These are phyloP conservation scores for Acer yangbiense DNA, from an alignment of 345 rosid species.

Conservation along the genomic window DNA sequence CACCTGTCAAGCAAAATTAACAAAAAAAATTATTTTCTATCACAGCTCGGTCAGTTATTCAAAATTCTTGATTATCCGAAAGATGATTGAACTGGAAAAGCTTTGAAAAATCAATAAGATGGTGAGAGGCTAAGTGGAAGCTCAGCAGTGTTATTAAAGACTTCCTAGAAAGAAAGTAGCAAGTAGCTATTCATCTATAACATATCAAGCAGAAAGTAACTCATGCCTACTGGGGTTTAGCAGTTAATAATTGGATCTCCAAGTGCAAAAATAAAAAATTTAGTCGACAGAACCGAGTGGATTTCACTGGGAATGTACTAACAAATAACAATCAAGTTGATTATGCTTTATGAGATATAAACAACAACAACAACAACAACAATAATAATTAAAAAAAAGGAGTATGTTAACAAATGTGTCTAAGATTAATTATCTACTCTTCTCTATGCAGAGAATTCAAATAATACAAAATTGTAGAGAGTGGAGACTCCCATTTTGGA, in stretches of 20 bases:
- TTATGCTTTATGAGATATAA: too few species aligned
- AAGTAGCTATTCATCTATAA: background rate
- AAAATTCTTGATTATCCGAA: background rate
- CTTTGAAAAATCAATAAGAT: background rate
- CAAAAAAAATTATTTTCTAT: background rate
- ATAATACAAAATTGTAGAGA: too few species aligned
- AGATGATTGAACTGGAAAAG: background rate
- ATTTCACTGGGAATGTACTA: background rate
- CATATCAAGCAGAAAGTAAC: background rate
- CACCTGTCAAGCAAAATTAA: slow-evolving; percentile 42
- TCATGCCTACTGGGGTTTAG: background rate
- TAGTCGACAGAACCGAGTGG: background rate
- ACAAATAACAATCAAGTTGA: background rate
- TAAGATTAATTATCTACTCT: too few species aligned
- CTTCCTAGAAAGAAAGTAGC: background rate
- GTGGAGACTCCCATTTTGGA: too few species aligned
- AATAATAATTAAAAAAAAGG: too few species aligned
- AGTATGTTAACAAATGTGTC: too few species aligned
- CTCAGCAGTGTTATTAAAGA: background rate
- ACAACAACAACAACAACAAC: too few species aligned
- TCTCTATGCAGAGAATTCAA: too few species aligned
- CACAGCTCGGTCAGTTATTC: background rate
- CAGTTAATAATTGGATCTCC: background rate
- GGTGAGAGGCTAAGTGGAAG: background rate
- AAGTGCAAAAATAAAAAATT: too few species aligned